Percentiles rank a stretch among this genome's conserved stretches.
These are phyloP conservation scores for Phyllosticta ampelicida DNA, from an alignment of 2,329 filamentous ascomycete species.

Conservation along the genomic window DNA sequence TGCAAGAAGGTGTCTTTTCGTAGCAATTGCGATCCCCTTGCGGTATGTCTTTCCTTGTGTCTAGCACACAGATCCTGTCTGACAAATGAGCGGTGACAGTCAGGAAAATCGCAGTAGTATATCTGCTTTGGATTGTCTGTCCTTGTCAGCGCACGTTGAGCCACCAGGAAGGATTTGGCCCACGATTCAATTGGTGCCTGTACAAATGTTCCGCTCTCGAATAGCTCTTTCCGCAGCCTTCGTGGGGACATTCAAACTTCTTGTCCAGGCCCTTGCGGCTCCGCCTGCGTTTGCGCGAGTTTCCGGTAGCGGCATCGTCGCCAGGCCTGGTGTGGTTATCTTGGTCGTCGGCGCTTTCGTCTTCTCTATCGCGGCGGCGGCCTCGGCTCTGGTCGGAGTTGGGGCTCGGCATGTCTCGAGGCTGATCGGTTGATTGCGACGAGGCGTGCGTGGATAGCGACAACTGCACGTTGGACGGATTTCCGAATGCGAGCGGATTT, in stretches of 20 bases:
- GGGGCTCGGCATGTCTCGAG: slow-evolving; percentile 8
- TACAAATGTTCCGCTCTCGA: slow-evolving; percentile 95
- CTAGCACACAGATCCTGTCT: slow-evolving; percentile 81
- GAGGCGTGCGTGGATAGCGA: slow-evolving; percentile 1
- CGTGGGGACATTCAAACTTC: slow-evolving; percentile 59
- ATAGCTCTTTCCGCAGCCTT: slow-evolving; percentile 90
- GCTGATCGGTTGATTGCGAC: background rate
- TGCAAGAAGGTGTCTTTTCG: slow-evolving; percentile 57
- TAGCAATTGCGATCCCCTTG: slow-evolving; percentile 63
- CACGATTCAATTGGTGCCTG: slow-evolving; percentile 89
- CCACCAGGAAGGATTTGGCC: slow-evolving; percentile 22
- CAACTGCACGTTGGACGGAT: slow-evolving; percentile 2
- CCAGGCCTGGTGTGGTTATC: slow-evolving; percentile 17
- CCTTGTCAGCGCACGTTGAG: slow-evolving; percentile 8
- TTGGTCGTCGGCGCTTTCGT: slow-evolving; percentile 20
- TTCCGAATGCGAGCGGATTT: slow-evolving; percentile 6
- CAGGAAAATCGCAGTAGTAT: slow-evolving; percentile 84
- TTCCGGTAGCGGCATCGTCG: slow-evolving; percentile 15
- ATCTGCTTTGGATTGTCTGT: slow-evolving; percentile 87
- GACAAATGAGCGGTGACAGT: slow-evolving; percentile 84
- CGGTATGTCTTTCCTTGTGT: slow-evolving; percentile 40
- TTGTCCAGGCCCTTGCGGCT: slow-evolving; percentile 73
- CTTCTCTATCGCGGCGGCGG: slow-evolving; percentile 27
- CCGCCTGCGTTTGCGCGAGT: slow-evolving; percentile 48
- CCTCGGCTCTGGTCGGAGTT: slow-evolving; percentile 17